These are phyloP conservation scores for Leucaena leucocephala DNA, from an alignment of 306 rosid genomes.

Conservation along the genomic window DNA sequence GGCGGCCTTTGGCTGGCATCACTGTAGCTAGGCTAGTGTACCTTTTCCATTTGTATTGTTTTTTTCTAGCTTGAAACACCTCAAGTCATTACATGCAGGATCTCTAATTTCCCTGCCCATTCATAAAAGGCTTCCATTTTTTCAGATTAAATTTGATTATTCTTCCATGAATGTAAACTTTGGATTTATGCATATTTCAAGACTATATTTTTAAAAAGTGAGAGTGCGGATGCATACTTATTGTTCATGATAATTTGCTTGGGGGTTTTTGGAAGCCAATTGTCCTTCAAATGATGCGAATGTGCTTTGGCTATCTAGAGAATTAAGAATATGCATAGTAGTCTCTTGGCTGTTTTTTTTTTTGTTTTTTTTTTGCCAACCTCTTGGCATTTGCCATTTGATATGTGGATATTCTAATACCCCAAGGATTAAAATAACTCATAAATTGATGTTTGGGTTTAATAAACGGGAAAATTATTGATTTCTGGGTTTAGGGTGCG, in stretches of 20 bases:
- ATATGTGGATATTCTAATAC: neutral
- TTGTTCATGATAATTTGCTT: neutral
- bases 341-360: neutral
- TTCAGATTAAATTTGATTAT: slow-evolving; percentile 10
- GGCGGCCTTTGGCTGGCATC: slow-evolving; percentile 13
- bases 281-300: neutral
- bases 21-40: neutral
- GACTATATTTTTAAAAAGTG: neutral
- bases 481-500: neutral
- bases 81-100: slow-evolving; percentile 20
- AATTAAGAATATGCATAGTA: neutral
- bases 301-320: neutral
- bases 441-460: neutral
- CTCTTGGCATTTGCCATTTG: neutral
- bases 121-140: slow-evolving; percentile 14
- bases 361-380: too few relatives aligned
- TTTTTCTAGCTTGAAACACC: slow-evolving; percentile 14
- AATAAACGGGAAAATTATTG: neutral
- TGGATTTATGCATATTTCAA: slow-evolving; percentile 8
- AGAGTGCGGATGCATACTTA: too few relatives aligned
- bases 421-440: neutral
- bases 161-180: slow-evolving; percentile 18
- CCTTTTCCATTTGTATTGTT: slow-evolving; percentile 10
- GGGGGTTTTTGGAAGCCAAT: neutral
- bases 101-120: slow-evolving; percentile 19